These are phyloP conservation scores for Sambucus nigra DNA, from an alignment of 129 eudicot genomes.

Conservation along the genomic window DNA sequence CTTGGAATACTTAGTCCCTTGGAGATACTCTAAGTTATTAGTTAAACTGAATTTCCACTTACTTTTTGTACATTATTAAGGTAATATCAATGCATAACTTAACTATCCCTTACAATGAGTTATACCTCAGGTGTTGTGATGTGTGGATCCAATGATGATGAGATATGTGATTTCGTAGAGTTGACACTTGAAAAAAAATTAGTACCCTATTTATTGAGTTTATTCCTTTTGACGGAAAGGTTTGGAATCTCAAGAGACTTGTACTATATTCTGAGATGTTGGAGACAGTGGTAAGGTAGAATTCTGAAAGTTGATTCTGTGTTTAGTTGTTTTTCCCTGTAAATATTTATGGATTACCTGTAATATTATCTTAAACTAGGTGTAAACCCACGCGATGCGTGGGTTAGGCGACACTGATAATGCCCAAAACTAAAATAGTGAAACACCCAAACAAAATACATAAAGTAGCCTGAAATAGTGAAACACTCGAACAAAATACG, in stretches of 20 bases:
- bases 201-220: conserved; percentile 90
- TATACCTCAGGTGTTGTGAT: conserved; percentile 74
- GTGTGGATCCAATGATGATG: conserved; percentile 99
- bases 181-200: conserved; percentile 69
- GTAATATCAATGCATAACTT: neutral
- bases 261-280: conserved; percentile 84
- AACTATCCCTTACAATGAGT: neutral
- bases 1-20: too few species aligned
- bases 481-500: too few species aligned
- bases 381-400: too few species aligned
- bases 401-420: too few species aligned
- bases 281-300: conserved; percentile 96
- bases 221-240: conserved; percentile 98
- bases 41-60: neutral
- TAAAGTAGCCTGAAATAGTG: too few species aligned
- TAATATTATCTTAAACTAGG: conserved; percentile 10
- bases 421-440: too few species aligned
- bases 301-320: conserved; percentile 19
- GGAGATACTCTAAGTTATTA: too few species aligned
- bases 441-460: too few species aligned
- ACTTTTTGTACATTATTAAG: neutral
- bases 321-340: neutral
- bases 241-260: conserved; percentile 97
- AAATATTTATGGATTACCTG: neutral
- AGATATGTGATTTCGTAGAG: conserved; percentile 88